Percentiles rank a stretch among this genome's conserved stretches.
phyloP scores from a whole-genome alignment of 1,284 basidiomycete genomes.

The Singerocomus inundabilis region DNA sequence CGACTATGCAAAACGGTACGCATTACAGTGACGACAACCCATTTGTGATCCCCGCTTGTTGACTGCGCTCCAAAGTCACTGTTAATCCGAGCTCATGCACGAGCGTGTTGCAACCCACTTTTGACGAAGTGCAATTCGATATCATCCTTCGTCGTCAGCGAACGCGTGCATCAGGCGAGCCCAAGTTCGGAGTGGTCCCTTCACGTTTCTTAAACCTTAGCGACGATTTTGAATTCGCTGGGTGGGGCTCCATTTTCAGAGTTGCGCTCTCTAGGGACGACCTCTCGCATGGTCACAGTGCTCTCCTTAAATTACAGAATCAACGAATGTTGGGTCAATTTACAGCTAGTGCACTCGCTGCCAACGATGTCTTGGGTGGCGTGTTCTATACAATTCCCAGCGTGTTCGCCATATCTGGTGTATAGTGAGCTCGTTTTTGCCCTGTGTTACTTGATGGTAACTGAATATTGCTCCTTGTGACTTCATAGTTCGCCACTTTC shows the following conservation, averaged over 20 bases:
- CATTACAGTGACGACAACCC: no score
- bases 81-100: not conserved
- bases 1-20: conserved; percentile 3
- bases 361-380: conserved; percentile 66
- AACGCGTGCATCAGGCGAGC: conserved; percentile 42
- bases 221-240: conserved; percentile 64
- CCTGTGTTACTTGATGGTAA: not conserved
- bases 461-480: not conserved
- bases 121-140: conserved; percentile 48
- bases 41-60: not conserved
- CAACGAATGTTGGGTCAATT: conserved; percentile 53
- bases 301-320: conserved; percentile 34
- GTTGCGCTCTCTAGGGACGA: conserved; percentile 43
- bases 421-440: conserved; percentile 44
- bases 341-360: conserved; percentile 59
- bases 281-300: conserved; percentile 35
- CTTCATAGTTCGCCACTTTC: conserved; percentile 61
- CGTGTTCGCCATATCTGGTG: conserved; percentile 54
- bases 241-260: conserved; percentile 56
- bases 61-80: not conserved
- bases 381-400: conserved; percentile 72
- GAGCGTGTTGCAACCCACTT: conserved; percentile 38
- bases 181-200: conserved; percentile 46
- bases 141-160: conserved; percentile 60
- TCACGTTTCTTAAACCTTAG: conserved; percentile 64